These are phyloP conservation scores for Leccinum imitatum DNA, from an alignment of 768 basidiomycete genomes.

Conservation along the genomic window DNA sequence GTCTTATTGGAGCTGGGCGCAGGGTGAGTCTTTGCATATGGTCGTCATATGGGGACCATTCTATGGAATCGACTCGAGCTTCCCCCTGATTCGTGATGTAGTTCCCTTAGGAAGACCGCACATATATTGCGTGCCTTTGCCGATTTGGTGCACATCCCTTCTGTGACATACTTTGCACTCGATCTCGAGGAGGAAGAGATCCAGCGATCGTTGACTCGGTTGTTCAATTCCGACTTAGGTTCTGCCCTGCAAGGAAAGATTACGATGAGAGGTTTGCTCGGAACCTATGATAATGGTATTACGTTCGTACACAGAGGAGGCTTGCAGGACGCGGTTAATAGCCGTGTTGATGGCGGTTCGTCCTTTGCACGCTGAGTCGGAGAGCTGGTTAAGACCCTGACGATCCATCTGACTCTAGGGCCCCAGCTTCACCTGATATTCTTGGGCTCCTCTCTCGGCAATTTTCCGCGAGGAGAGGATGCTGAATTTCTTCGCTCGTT, in stretches of 20 bases:
- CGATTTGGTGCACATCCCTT: conserved; percentile 46
- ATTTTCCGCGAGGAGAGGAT: conserved; percentile 73
- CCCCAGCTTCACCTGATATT: conserved; percentile 82
- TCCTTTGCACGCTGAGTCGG: conserved; percentile 9
- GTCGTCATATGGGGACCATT: not conserved
- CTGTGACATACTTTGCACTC: conserved; percentile 86
- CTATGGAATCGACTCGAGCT: too few species aligned
- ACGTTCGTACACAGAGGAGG: conserved; percentile 61
- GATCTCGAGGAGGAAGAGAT: conserved; percentile 90
- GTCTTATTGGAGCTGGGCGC: conserved; percentile 90
- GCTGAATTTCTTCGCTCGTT: conserved; percentile 72
- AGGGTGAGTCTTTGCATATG: conserved; percentile 56
- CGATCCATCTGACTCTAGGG: conserved; percentile 23
- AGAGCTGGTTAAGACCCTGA: conserved; percentile 28
- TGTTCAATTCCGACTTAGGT: conserved; percentile 65
- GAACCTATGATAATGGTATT: conserved; percentile 90
- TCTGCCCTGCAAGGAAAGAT: conserved; percentile 66
- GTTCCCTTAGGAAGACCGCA: conserved; percentile 86
- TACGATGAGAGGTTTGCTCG: conserved; percentile 81
- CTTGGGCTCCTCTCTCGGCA: conserved; percentile 89
- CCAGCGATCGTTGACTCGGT: conserved; percentile 68
- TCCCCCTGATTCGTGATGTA: conserved; percentile 32
- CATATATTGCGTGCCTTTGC: conserved; percentile 76
- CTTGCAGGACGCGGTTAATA: conserved; percentile 10
- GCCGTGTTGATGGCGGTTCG: not conserved